Conservation (phyloP, 2,329 filamentous ascomycete genomes). For the Samsoniella hepiali region DNA sequence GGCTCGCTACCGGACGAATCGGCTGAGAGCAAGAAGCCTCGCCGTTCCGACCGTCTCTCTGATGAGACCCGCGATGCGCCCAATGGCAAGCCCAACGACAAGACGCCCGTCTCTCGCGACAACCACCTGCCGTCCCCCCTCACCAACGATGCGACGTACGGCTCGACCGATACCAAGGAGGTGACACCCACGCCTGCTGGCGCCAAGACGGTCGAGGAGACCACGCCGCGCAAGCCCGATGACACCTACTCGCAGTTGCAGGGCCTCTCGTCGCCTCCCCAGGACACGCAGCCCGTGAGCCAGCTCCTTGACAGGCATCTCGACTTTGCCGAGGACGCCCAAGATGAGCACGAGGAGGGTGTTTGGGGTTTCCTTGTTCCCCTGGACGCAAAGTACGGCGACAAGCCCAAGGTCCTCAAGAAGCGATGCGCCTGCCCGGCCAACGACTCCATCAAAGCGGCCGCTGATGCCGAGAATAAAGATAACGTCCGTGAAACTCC, state of each 20-base stretch:
- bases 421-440: conserved; percentile 68
- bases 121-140: conserved; percentile 78
- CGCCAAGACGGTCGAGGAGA: conserved; percentile 53
- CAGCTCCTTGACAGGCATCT: conserved; percentile 74
- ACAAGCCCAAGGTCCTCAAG: conserved; percentile 67
- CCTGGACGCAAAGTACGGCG: conserved; percentile 65
- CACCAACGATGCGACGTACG: conserved; percentile 57
- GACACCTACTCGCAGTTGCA: conserved; percentile 46
- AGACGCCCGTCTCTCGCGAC: conserved; percentile 60
- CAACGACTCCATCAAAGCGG: conserved; percentile 43
- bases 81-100: conserved; percentile 33
- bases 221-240: conserved; percentile 48
- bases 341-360: conserved; percentile 78
- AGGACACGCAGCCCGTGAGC: conserved; percentile 56
- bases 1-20: conserved; percentile 62
- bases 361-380: conserved; percentile 96
- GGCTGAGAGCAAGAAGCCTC: conserved; percentile 75
- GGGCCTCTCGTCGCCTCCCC: conserved; percentile 58
- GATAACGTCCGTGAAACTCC: conserved; percentile 38
- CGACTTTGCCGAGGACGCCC: conserved; percentile 73
- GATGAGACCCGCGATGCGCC: conserved; percentile 32
- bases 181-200: conserved; percentile 67
- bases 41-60: conserved; percentile 67
- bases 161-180: conserved; percentile 65
- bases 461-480: conserved; percentile 36